Evolutionary conservation across 495 filamentous ascomycete genomes (phyloP).

Genomic region (Ramalina peruviana): DNA sequence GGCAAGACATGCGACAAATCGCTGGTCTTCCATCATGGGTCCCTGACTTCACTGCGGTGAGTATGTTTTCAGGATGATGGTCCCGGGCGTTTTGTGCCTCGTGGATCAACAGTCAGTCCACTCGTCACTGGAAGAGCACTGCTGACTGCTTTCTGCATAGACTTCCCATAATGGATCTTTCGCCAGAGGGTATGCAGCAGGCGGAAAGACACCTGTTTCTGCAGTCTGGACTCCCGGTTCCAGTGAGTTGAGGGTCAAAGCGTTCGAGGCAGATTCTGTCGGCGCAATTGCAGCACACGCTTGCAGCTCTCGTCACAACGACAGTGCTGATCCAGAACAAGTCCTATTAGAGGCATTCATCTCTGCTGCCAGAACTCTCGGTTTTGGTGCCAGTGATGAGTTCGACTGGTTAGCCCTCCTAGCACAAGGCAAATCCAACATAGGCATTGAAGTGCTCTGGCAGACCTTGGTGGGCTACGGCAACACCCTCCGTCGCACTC

Average conservation of each 20-base stretch:
- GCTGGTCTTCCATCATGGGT: background rate
- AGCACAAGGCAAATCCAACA: background rate
- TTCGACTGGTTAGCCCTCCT: background rate
- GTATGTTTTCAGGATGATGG: too few species aligned
- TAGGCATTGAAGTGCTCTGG: background rate
- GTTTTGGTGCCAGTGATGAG: background rate
- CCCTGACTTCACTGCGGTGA: background rate
- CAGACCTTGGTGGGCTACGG: background rate
- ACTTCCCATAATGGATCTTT: background rate
- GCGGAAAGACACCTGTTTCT: background rate
- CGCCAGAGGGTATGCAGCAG: background rate
- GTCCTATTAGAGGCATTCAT: background rate
- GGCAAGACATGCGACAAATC: background rate
- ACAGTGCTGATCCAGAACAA: background rate
- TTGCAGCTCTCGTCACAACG: background rate
- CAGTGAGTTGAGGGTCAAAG: background rate
- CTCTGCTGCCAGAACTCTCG: background rate
- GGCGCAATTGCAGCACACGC: background rate
- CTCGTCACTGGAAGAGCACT: too few species aligned
- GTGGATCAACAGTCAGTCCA: too few species aligned
- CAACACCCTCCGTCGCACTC: background rate
- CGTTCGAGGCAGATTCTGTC: background rate
- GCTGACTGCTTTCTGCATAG: too few species aligned
- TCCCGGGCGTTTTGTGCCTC: too few species aligned
- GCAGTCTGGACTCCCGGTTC: background rate